Evolutionary conservation across 805 yeast species (phyloP).

Genomic region (Candida manassasensis): DNA sequence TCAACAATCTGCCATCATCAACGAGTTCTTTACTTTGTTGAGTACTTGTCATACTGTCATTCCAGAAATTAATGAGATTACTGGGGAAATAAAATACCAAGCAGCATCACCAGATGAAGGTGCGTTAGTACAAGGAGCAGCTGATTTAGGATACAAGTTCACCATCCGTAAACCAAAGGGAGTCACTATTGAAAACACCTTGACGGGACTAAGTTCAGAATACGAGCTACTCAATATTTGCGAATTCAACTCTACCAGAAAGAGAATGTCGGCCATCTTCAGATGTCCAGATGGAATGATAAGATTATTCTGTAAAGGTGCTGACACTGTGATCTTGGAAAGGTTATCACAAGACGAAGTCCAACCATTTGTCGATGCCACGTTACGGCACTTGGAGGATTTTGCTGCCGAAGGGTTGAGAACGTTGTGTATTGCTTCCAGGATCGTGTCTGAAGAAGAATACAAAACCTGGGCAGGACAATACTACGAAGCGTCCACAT

Average conservation of each 20-base stretch:
- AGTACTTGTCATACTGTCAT: slow-evolving; percentile 97
- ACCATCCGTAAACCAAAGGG: slow-evolving; percentile 80
- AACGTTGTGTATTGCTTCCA: slow-evolving; percentile 86
- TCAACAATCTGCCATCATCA: slow-evolving; percentile 46
- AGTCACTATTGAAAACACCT: slow-evolving; percentile 55
- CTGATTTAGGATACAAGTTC: slow-evolving; percentile 79
- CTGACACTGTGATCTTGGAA: slow-evolving; percentile 92
- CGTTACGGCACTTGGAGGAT: slow-evolving; percentile 85
- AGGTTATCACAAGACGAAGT: slow-evolving; percentile 56
- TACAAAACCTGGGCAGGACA: slow-evolving; percentile 62
- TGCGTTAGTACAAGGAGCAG: slow-evolving; percentile 96
- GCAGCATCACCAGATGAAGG: slow-evolving; percentile 99
- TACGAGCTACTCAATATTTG: slow-evolving; percentile 86
- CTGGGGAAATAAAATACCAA: slow-evolving; percentile 77
- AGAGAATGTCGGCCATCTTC: slow-evolving; percentile 94
- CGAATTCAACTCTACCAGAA: slow-evolving; percentile 95
- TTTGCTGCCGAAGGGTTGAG: slow-evolving; percentile 95
- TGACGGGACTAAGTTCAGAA: slow-evolving; percentile 43
- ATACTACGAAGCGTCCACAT: slow-evolving; percentile 78
- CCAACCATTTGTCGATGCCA: slow-evolving; percentile 79
- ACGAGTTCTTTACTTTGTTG: slow-evolving; percentile 75
- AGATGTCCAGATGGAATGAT: slow-evolving; percentile 92
- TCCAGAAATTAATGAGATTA: slow-evolving; percentile 67
- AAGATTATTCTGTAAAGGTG: slow-evolving; percentile 90
- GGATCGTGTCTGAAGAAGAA: slow-evolving; percentile 75